Evolutionary conservation across 331 rosid genomes (phyloP), one percentile per base, ranked within the genome.

Genomic region (Quercus lobata): DNA sequence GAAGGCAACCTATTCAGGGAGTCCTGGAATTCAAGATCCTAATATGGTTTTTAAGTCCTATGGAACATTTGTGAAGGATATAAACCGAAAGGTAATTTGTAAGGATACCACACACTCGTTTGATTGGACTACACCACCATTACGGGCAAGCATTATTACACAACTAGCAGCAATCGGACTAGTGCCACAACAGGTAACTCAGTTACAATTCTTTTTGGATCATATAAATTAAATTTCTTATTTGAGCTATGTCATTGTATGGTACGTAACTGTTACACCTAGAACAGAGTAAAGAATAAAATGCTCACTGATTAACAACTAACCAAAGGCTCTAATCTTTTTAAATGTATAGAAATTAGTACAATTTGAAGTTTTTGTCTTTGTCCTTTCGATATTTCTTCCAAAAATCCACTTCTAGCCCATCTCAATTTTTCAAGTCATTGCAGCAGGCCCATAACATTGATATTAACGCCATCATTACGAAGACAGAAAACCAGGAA

Each of bases 111-210:
- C 24, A 5, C 2, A 18, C 0, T 1, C 53, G 37, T 32, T 12
- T 71, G 25, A 30, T 7, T 7, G 46, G 46, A 37, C 46, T 37
- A 37, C 46, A 37, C 44, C 10, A 37, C 11, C 46, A 37, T 37
- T 37, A 37, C 46, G 11, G 22, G 90, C 74, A 11, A 62, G 89
- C 78, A 74, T 89, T 75, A 44, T 27, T 16, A 80, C 76, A 73
- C 94, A 90, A 81, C 76, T 90, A 49, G 53, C 0, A 9, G 87
- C 89, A 21, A 77, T 86, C 17, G 91, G 82, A 70, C 63, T 89
- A 58, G 18, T 46, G n/a, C n/a, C 22, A 22, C 7, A 22, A 2
- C 84, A 78, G 92, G 93, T 92, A 86, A 4, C 49, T 74, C 9
- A 57, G 29, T 37, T 18, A 29, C 5, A 22, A 46, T 46, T 46